phyloP scores from a whole-genome alignment of 139 green algal genomes.

The Mesostigma viride region DNA sequence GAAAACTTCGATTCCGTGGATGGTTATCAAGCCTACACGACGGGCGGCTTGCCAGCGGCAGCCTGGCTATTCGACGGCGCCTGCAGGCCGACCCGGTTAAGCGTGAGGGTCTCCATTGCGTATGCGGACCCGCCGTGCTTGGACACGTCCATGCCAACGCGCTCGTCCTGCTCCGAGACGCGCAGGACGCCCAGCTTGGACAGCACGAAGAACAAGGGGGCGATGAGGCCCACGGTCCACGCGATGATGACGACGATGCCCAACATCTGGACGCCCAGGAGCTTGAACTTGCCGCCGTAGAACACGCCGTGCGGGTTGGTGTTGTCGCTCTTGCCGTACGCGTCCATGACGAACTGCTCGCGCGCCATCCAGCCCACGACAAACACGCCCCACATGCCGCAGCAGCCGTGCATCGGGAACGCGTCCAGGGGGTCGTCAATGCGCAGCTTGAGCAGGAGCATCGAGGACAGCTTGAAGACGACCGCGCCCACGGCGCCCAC shows the following conservation, averaged over 20 bases:
- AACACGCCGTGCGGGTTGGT: slow-evolving; percentile 27
- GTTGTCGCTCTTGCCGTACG: slow-evolving; percentile 2
- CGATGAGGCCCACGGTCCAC: slow-evolving; percentile 47
- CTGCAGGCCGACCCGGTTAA: too few species aligned
- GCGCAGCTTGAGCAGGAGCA: slow-evolving; percentile 28
- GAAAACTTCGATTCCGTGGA: too few species aligned
- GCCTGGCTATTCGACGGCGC: too few species aligned
- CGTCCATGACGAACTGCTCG: slow-evolving; percentile 35
- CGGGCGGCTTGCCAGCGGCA: too few species aligned
- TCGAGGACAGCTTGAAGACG: neutral
- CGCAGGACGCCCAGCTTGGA: slow-evolving; percentile 38
- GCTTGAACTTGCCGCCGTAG: slow-evolving; percentile 30
- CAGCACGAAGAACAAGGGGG: slow-evolving; percentile 57
- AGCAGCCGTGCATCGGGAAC: slow-evolving; percentile 60
- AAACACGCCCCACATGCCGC: slow-evolving; percentile 41
- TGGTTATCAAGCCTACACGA: too few species aligned
- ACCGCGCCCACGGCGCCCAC: slow-evolving; percentile 23
- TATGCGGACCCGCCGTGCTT: slow-evolving; percentile 44
- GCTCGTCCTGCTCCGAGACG: slow-evolving; percentile 35
- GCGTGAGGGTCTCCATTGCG: too few species aligned
- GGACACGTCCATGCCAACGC: slow-evolving; percentile 39
- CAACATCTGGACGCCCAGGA: slow-evolving; percentile 44
- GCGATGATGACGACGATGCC: slow-evolving; percentile 46
- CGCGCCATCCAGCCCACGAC: slow-evolving; percentile 38
- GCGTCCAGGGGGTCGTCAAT: slow-evolving; percentile 65